These are phyloP conservation scores for Aspergillus sp. DNA, from an alignment of 2,329 filamentous ascomycete genomes.

Conservation along the genomic window DNA sequence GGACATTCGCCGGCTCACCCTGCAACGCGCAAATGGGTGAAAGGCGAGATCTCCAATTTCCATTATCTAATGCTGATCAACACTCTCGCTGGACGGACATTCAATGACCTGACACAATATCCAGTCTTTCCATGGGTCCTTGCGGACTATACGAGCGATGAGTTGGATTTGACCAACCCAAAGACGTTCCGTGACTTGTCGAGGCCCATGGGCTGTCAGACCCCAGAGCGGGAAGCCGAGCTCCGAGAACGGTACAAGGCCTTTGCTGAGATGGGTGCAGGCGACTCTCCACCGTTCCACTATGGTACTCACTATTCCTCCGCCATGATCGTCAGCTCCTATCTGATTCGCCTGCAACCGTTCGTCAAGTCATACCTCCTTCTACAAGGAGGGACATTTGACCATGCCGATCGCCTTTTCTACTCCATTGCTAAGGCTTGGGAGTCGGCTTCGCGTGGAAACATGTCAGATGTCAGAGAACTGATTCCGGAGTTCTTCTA, in stretches of 20 bases:
- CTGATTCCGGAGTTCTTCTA: conserved; percentile 97
- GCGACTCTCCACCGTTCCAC: conserved; percentile 75
- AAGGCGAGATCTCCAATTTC: conserved; percentile 96
- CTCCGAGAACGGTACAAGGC: conserved; percentile 83
- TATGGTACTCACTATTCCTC: conserved; percentile 99
- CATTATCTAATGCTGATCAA: conserved; percentile 99
- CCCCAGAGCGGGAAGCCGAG: conserved; percentile 68
- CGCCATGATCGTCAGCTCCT: conserved; percentile 97
- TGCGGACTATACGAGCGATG: conserved; percentile 91
- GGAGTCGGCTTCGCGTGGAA: conserved; percentile 83
- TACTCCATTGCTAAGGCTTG: conserved; percentile 89
- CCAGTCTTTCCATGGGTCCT: conserved; percentile 97
- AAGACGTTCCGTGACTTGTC: conserved; percentile 85
- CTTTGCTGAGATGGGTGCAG: conserved; percentile 85
- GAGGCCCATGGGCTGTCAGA: conserved; percentile 95
- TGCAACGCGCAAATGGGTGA: conserved; percentile 83
- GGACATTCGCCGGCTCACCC: conserved; percentile 78
- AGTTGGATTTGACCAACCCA: conserved; percentile 81
- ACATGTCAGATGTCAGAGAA: conserved; percentile 91
- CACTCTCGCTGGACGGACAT: conserved; percentile 92
- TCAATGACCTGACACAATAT: conserved; percentile 97
- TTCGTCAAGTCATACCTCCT: conserved; percentile 95
- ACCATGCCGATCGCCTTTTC: conserved; percentile 93
- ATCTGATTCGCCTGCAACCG: conserved; percentile 88
- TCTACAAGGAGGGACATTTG: conserved; percentile 92